These are phyloP conservation scores for Fusarium liriodendri DNA, from an alignment of 2,329 filamentous ascomycete species.

Conservation along the genomic window DNA sequence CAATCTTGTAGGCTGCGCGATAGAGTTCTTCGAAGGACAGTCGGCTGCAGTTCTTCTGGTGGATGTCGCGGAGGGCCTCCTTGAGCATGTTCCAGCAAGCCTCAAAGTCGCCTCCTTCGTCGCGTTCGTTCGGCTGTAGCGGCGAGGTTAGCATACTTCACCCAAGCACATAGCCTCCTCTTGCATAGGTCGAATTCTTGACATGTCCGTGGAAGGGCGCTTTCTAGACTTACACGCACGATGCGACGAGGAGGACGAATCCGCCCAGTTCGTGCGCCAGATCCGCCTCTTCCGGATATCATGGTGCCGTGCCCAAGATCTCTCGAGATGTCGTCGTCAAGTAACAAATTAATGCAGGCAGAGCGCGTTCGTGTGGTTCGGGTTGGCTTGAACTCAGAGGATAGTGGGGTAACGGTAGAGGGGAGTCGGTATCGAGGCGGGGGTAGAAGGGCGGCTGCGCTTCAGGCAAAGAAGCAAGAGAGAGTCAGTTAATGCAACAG, in stretches of 20 bases:
- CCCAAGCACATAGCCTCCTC: not conserved
- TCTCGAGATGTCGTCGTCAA: not conserved
- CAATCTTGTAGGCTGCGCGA: constrained; percentile 92
- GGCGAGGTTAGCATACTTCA: constrained; percentile 37
- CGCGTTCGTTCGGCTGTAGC: constrained; percentile 50
- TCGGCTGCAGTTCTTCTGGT: constrained; percentile 88
- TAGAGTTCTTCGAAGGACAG: constrained; percentile 97
- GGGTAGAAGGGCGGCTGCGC: constrained; percentile 4
- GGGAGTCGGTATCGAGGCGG: constrained; percentile 24
- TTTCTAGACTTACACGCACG: constrained; percentile 52
- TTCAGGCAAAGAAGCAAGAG: not conserved
- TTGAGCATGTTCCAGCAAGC: constrained; percentile 82
- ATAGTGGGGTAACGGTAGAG: constrained; percentile 34
- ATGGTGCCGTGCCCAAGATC: constrained; percentile 44
- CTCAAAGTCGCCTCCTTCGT: constrained; percentile 83
- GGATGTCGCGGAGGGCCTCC: constrained; percentile 85
- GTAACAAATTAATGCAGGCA: not conserved
- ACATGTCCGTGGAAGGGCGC: not conserved
- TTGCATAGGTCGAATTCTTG: not conserved
- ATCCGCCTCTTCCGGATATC: constrained; percentile 62
- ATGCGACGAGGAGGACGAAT: constrained; percentile 58
- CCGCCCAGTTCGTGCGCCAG: constrained; percentile 52
- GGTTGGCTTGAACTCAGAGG: constrained; percentile 3
- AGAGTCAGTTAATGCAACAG: not conserved
- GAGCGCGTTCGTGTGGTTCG: constrained; percentile 5